Percentiles rank a stretch among this genome's conserved stretches.
Evolutionary conservation across 148 eudicot species (phyloP).

Genomic region (Heliamphora exappendiculata): DNA sequence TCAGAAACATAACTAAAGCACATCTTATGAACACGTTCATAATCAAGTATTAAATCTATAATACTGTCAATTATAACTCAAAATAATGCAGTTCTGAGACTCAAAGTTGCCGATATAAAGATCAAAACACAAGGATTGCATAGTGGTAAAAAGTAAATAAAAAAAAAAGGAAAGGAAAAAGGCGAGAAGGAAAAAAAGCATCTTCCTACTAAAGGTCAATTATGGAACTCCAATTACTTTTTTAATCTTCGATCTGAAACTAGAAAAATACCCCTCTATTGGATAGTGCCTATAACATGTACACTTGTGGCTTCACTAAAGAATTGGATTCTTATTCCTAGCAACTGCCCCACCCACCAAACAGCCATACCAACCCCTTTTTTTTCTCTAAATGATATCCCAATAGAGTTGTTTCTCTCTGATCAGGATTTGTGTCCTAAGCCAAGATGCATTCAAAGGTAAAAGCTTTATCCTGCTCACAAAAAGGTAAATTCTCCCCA

Average conservation of each 20-base stretch:
- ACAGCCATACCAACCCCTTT: background rate
- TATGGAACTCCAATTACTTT: background rate
- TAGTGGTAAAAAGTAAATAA: background rate
- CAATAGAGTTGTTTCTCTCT: too few relatives aligned
- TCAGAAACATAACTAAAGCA: background rate
- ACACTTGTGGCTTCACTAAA: background rate
- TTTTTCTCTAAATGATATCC: too few relatives aligned
- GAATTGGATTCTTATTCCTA: slow-evolving; percentile 1
- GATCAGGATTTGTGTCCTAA: too few relatives aligned
- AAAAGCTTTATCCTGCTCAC: too few relatives aligned
- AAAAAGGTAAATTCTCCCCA: too few relatives aligned
- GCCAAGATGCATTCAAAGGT: too few relatives aligned
- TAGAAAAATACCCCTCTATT: background rate
- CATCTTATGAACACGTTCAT: background rate
- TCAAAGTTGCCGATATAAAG: background rate
- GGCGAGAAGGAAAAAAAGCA: background rate
- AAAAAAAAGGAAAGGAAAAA: background rate
- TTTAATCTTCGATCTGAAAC: background rate
- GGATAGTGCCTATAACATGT: background rate
- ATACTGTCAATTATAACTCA: background rate
- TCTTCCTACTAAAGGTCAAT: background rate
- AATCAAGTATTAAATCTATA: background rate
- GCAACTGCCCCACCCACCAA: too few relatives aligned
- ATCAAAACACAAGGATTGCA: background rate
- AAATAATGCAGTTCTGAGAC: background rate